phyloP scores from a whole-genome alignment of 2,329 filamentous ascomycete genomes.

The Nemania sp. region DNA sequence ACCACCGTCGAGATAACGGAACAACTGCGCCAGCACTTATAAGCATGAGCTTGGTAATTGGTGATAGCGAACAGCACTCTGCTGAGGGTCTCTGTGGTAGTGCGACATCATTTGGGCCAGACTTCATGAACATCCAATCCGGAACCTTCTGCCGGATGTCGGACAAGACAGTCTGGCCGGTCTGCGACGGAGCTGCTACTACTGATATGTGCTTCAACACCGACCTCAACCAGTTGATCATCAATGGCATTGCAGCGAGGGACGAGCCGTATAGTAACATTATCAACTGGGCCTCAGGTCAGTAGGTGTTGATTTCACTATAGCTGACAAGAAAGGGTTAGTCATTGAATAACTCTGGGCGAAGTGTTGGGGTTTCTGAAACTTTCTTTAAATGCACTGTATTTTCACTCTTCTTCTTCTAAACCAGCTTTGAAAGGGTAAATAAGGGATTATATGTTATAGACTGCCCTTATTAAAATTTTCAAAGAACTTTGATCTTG shows the following conservation, averaged over 20 bases:
- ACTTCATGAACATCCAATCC: slow-evolving; percentile 31
- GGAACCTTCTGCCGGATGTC: slow-evolving; percentile 39
- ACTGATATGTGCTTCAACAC: slow-evolving; percentile 30
- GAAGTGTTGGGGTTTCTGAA: too few species aligned
- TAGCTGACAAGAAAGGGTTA: too few species aligned
- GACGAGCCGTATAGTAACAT: slow-evolving; percentile 27
- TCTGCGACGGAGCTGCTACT: slow-evolving; percentile 23
- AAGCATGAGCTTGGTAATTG: slow-evolving; percentile 28
- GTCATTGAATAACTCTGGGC: too few species aligned
- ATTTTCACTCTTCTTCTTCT: too few species aligned
- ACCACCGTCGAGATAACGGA: background rate
- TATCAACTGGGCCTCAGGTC: slow-evolving; percentile 32
- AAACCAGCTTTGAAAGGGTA: too few species aligned
- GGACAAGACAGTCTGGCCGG: slow-evolving; percentile 33
- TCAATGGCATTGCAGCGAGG: slow-evolving; percentile 27
- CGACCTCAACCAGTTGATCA: slow-evolving; percentile 23
- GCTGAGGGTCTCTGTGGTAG: slow-evolving; percentile 32
- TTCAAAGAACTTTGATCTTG: too few species aligned
- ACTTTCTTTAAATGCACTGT: too few species aligned
- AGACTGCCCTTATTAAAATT: too few species aligned
- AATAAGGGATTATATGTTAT: too few species aligned
- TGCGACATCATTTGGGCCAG: slow-evolving; percentile 32
- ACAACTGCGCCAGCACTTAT: slow-evolving; percentile 3
- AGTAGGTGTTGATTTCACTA: too few species aligned
- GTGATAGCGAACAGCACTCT: slow-evolving; percentile 27